These are phyloP conservation scores for Theobroma grandiflorum DNA, from an alignment of 441 rosid genomes.

Conservation along the genomic window DNA sequence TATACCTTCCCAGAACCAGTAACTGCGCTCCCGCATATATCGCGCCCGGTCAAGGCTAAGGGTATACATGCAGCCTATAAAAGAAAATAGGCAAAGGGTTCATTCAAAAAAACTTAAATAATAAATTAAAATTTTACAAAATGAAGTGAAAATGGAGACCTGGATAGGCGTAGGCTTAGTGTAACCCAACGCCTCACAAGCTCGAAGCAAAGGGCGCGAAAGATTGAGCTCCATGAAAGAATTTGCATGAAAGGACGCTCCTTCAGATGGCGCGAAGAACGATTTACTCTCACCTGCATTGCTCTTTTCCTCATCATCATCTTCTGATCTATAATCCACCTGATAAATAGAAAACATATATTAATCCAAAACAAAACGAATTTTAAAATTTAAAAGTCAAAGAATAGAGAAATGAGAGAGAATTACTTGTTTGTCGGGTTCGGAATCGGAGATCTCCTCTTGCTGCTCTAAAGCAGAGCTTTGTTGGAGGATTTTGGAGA, in stretches of 20 bases:
- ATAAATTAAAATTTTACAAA: neutral
- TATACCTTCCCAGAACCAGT: constrained; percentile 97
- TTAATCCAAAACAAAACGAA: neutral
- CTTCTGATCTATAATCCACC: constrained; percentile 74
- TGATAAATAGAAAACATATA: constrained; percentile 25
- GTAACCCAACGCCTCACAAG: constrained; percentile 91
- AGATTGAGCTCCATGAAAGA: constrained; percentile 90
- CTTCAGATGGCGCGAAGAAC: constrained; percentile 73
- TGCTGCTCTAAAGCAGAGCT: constrained; percentile 42
- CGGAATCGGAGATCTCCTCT: constrained; percentile 50
- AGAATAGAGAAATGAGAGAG: neutral
- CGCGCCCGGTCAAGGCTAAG: constrained; percentile 84
- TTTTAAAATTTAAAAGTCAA: neutral
- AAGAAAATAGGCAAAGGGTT: constrained; percentile 21
- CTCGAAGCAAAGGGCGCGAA: constrained; percentile 91
- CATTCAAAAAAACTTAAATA: constrained; percentile 1
- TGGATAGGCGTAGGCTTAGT: constrained; percentile 94
- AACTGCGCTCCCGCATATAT: constrained; percentile 95
- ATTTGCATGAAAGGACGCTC: constrained; percentile 83
- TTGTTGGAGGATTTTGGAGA: constrained; percentile 65
- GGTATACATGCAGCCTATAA: constrained; percentile 91
- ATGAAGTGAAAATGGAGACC: constrained; percentile 46
- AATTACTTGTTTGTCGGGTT: constrained; percentile 69
- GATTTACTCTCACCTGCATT: constrained; percentile 52
- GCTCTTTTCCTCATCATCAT: constrained; percentile 52